These are phyloP conservation scores for Ophiostoma triangulosporum DNA, from an alignment of 2,329 filamentous ascomycete genomes.

Conservation along the genomic window DNA sequence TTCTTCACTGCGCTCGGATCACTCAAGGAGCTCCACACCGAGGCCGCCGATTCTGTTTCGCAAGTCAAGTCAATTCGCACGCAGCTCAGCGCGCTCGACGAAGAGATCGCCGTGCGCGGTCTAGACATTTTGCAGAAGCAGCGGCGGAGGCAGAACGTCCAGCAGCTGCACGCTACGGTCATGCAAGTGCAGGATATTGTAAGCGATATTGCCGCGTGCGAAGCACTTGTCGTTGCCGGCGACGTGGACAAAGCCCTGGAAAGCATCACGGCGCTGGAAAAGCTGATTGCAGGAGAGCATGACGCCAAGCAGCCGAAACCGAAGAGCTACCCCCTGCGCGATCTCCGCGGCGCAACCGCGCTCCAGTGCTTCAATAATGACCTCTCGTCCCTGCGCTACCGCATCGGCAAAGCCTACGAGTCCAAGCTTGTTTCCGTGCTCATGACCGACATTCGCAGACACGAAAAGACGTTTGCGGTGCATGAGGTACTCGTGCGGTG, in stretches of 20 bases:
- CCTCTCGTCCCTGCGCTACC: constrained; percentile 58
- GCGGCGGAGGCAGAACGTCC: constrained; percentile 69
- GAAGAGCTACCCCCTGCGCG: constrained; percentile 32
- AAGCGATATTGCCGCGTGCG: constrained; percentile 59
- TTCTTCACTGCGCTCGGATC: constrained; percentile 94
- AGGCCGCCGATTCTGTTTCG: constrained; percentile 80
- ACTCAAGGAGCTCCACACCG: constrained; percentile 76
- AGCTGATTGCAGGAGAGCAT: constrained; percentile 60
- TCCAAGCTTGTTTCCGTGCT: constrained; percentile 64
- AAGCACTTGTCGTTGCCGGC: constrained; percentile 70
- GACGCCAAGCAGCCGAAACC: constrained; percentile 10
- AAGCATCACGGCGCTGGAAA: constrained; percentile 64
- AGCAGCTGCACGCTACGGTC: constrained; percentile 69
- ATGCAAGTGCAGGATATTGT: constrained; percentile 71
- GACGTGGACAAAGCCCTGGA: constrained; percentile 69
- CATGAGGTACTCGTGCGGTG: constrained; percentile 71
- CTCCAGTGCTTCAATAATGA: constrained; percentile 70
- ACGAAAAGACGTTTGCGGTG: constrained; percentile 58
- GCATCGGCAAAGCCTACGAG: constrained; percentile 81
- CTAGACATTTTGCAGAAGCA: constrained; percentile 76
- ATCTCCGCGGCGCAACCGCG: constrained; percentile 65
- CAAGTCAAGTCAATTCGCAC: constrained; percentile 69
- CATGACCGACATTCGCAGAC: constrained; percentile 65
- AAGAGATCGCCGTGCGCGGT: constrained; percentile 75
- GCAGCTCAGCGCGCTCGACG: constrained; percentile 69